Evolutionary conservation across 2,329 filamentous ascomycete genomes (phyloP).

Genomic region (Alternaria longipes): DNA sequence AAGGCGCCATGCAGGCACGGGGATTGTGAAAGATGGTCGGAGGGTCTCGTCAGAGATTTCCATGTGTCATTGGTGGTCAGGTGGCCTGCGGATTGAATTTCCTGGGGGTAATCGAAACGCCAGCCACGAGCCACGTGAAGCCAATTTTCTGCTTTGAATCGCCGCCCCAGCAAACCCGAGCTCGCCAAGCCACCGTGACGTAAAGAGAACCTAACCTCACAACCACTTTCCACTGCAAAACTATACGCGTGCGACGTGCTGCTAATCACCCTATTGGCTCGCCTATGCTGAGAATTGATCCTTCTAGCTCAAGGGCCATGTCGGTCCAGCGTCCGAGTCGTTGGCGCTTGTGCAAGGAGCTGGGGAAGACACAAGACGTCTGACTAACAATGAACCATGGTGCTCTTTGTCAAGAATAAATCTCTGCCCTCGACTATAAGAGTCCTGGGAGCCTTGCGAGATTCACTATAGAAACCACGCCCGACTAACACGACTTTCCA

Average conservation of each 20-base stretch:
- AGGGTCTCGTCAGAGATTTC: constrained; percentile 36
- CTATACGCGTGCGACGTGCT: constrained; percentile 28
- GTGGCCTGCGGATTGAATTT: constrained; percentile 23
- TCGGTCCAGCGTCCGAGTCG: constrained; percentile 35
- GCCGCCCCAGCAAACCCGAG: constrained; percentile 15
- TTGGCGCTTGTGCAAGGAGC: constrained; percentile 37
- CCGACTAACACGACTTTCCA: constrained; percentile 23
- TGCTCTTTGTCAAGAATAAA: constrained; percentile 41
- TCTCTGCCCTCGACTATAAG: constrained; percentile 45
- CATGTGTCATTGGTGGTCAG: constrained; percentile 40
- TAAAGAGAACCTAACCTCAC: constrained; percentile 34
- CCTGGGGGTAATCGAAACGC: constrained; percentile 28
- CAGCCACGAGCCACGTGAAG: constrained; percentile 25
- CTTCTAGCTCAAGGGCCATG: constrained; percentile 33
- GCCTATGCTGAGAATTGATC: constrained; percentile 32
- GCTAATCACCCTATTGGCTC: constrained; percentile 21
- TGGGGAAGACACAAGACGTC: constrained; percentile 36
- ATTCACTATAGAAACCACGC: constrained; percentile 25
- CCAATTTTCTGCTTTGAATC: constrained; percentile 26
- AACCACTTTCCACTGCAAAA: constrained; percentile 33
- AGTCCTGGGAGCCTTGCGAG: constrained; percentile 18
- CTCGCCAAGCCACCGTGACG: constrained; percentile 30
- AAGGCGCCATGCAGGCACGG: constrained; percentile 32
- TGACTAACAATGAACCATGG: constrained; percentile 46
- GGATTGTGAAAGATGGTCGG: constrained; percentile 33